phyloP scores from a whole-genome alignment of 768 basidiomycete species.

The Cystobasidium onofrii region DNA sequence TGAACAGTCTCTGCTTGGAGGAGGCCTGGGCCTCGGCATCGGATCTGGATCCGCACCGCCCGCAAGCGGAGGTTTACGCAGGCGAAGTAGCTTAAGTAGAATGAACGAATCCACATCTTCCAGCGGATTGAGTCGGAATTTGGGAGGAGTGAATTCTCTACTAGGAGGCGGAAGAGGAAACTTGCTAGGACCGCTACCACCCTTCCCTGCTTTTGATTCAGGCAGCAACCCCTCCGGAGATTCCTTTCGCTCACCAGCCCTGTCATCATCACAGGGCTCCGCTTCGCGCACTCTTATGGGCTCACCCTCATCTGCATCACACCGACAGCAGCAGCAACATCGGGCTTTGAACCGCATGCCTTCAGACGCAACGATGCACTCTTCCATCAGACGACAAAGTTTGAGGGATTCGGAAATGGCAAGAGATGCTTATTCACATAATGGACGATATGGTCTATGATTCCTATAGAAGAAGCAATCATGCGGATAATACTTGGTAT shows the following conservation, averaged over 20 bases:
- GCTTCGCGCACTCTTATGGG: not conserved
- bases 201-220: not conserved
- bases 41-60: not conserved
- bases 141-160: not conserved
- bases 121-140: not conserved
- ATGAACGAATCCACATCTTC: not conserved
- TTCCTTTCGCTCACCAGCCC: not conserved
- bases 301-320: not conserved
- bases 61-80: not conserved
- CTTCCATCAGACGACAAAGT: not conserved
- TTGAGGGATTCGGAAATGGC: constrained; percentile 1
- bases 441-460: not conserved
- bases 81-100: not conserved
- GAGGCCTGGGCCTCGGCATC: not conserved
- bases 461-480: too few species aligned
- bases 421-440: not conserved
- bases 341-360: not conserved
- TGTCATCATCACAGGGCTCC: not conserved
- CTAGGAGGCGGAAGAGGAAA: not conserved
- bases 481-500: too few species aligned
- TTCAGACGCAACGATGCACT: not conserved
- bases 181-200: not conserved
- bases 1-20: not conserved
- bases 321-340: not conserved
- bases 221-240: not conserved